Conservation (phyloP, 306 rosid species). For the Geum urbanum region DNA sequence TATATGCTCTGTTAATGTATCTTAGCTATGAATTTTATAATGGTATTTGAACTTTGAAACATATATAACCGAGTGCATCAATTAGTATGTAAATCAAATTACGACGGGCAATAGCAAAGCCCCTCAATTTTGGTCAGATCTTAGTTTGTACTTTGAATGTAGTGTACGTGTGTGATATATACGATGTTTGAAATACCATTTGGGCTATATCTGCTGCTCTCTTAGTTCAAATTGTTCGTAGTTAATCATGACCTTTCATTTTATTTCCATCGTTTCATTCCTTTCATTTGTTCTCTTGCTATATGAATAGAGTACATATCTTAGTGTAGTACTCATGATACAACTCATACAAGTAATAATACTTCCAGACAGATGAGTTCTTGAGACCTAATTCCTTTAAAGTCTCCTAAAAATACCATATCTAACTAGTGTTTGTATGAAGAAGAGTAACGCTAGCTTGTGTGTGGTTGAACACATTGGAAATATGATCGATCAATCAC, state of each 20-base stretch:
- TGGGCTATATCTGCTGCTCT: background rate
- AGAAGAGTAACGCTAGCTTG: no score
- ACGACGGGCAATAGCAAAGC: background rate
- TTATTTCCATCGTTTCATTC: background rate
- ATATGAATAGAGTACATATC: background rate
- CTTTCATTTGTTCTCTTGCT: background rate
- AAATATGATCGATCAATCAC: no score
- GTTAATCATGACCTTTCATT: background rate
- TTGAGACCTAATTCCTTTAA: background rate
- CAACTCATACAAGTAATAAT: background rate
- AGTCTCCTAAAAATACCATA: no score
- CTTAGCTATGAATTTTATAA: background rate
- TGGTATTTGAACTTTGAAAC: background rate
- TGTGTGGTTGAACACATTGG: no score
- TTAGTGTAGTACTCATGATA: background rate
- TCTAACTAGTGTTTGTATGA: no score
- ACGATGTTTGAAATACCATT: background rate
- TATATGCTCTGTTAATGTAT: background rate
- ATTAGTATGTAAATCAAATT: background rate
- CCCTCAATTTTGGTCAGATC: background rate
- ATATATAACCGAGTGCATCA: slow-evolving; percentile 2
- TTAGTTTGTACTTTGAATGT: background rate
- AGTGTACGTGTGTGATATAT: background rate
- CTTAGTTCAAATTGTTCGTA: background rate
- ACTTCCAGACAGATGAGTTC: background rate